Evolutionary conservation across 305 asterid genomes (phyloP).

Genomic region (Salvia sclarea): DNA sequence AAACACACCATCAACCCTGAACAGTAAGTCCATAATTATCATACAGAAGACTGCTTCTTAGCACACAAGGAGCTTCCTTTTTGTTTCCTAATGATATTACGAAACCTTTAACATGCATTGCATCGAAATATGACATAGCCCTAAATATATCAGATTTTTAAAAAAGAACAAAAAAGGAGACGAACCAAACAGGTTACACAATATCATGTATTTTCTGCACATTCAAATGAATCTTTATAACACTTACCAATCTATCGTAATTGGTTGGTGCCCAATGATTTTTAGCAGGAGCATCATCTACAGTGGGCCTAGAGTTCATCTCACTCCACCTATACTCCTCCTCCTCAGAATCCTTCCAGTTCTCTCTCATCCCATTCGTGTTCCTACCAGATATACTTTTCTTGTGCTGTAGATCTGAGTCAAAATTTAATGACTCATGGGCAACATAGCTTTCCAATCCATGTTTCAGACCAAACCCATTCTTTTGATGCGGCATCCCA

Average conservation of each 20-base stretch:
- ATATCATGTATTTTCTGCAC: constrained; percentile 4
- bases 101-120: too few species aligned
- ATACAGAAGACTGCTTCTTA: background rate
- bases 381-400: constrained; percentile 41
- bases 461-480: constrained; percentile 57
- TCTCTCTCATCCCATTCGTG: constrained; percentile 48
- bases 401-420: constrained; percentile 45
- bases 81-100: background rate
- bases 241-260: constrained; percentile 64
- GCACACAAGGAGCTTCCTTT: background rate
- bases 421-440: constrained; percentile 41
- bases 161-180: constrained; percentile 1
- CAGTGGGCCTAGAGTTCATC: constrained; percentile 51
- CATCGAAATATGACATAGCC: background rate
- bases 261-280: constrained; percentile 64
- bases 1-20: background rate
- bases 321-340: constrained; percentile 92
- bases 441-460: constrained; percentile 51
- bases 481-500: constrained; percentile 54
- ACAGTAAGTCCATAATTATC: background rate
- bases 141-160: background rate
- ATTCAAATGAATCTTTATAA: constrained; percentile 18
- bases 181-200: constrained; percentile 19
- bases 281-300: constrained; percentile 49
- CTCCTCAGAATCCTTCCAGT: constrained; percentile 95